Base-by-base conservation (phyloP, 768 basidiomycete species). In the Russula compacta region DNA sequence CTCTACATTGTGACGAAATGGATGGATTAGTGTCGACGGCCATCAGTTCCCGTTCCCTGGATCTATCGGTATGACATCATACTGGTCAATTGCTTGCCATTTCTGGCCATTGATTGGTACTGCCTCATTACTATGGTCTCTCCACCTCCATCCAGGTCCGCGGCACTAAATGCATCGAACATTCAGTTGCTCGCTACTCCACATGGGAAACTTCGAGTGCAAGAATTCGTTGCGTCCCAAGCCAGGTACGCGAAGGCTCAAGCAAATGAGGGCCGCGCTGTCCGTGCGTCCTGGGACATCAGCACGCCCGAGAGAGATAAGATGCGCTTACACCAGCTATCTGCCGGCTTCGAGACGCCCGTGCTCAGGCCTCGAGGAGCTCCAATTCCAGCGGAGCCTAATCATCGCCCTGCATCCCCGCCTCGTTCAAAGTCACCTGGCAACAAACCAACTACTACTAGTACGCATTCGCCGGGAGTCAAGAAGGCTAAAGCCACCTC, bases 181-280 rank as follows among this genome's bases (percentile, higher is more conserved):
- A 46, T 63, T 33, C 32, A 53, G 17, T 33, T 40, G 44, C 50
- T 70, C 60, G 36, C 61, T 47, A 74, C 72, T 48, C 68, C 75
- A 54, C 76, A 83, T 60, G 80, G 75, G 46, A 67, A 68, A 9
- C 69, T 71, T 3, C 74, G 76, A 53, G 73, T 87, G 7, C 69
- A 69, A 5, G 70, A 75, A 1, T 87, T 81, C 67, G 64, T 86
- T 4, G 73, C 74, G 38, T 75, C 76, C 58, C 86, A 87, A 63
- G 74, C 64, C 36, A 64, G 71, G 1, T 78, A 81, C 64, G 61
- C 75, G 2, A 77, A 75, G 58, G 64, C 67, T 0, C 80, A 85
- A 64, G 77, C 75, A 5, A 64, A 68, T 4, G 77, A 83, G 64
- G 79, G 72, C 3, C 67, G 56, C 35, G 59, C 67, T 9, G 43